phyloP scores from a whole-genome alignment of 345 rosid species.

The Litchi chinensis region DNA sequence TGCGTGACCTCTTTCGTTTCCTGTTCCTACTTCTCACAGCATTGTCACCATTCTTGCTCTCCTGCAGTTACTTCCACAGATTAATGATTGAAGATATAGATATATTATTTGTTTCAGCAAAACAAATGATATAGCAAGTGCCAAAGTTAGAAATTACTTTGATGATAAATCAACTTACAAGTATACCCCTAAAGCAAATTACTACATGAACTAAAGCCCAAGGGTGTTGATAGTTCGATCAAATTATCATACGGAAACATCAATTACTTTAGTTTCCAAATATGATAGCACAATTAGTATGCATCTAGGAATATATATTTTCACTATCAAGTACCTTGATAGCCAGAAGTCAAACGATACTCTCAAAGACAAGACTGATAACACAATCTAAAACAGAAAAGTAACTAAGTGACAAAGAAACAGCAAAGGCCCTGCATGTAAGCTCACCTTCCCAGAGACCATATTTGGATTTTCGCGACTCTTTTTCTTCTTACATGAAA shows the following conservation, averaged over 20 bases:
- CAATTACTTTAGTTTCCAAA: background rate
- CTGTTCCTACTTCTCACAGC: slow-evolving; percentile 37
- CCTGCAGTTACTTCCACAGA: slow-evolving; percentile 37
- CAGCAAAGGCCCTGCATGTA: background rate
- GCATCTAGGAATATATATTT: background rate
- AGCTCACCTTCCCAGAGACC: slow-evolving; percentile 43
- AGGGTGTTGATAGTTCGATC: background rate
- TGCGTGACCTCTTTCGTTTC: slow-evolving; percentile 50
- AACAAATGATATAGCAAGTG: background rate
- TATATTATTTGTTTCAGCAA: background rate
- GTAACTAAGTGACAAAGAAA: background rate
- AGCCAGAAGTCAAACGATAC: background rate
- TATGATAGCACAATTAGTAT: background rate
- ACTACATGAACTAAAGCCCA: no score
- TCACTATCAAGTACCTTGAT: background rate
- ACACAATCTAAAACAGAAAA: background rate
- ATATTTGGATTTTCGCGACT: slow-evolving; percentile 32
- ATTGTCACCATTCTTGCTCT: slow-evolving; percentile 27
- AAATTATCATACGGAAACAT: background rate
- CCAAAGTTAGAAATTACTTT: slow-evolving; percentile 2
- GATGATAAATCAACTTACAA: no score
- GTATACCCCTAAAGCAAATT: no score
- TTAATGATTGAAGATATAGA: slow-evolving; percentile 1
- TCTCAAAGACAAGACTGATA: background rate
- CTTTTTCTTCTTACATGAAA: slow-evolving; percentile 79